Base-by-base conservation (phyloP, 208 protist species). In the Leishmania arabica region DNA sequence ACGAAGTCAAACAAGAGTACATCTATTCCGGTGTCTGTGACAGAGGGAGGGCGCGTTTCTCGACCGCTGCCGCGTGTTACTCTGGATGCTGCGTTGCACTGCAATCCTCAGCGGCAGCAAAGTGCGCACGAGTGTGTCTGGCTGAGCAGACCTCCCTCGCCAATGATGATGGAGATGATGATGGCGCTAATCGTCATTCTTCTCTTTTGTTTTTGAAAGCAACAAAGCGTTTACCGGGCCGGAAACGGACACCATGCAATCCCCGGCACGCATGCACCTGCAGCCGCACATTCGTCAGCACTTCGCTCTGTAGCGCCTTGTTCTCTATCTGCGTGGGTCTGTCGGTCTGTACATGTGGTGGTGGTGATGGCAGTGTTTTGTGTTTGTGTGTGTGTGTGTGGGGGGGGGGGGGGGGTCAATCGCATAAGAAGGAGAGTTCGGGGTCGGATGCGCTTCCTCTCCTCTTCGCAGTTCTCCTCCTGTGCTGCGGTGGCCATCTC, bases 21-120 rank as follows among this genome's bases (percentile, higher is more conserved):
- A 47, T 71, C 5, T n/a, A 34, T 66, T 75, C 19, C 19, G 42
- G 58, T 79, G 64, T 37, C 45, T 49, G 34, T 40, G 31, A 15
- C 17, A 6, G 42, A 79, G 19, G 21, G 76, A 40, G 34, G 37
- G 56, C 42, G 42, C 60, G 73, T 70, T 83, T 54, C 40, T 83
- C 78, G 11, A 27, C 2, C 27, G 9, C 6, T 62, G 49, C 51
- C 31, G 54, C n/a, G 24, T 56, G 53, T 75, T 54, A 27, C 37
- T n/a, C 60, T 80, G 19, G 70, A n/a, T 81, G 47, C 76, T 80
- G 31, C 40, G 74, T 80, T 65, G 21, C n/a, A 77, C 34, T n/a
- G 17, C 49, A 40, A 60, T 27, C 13, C 37, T 62, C 45, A 31
- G 19, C 8, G 51, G 74, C 37, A 42, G 64, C 37, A 68, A 8